Base-by-base conservation (phyloP, 2,329 filamentous ascomycete genomes). In the Calonectria ilicicola region DNA sequence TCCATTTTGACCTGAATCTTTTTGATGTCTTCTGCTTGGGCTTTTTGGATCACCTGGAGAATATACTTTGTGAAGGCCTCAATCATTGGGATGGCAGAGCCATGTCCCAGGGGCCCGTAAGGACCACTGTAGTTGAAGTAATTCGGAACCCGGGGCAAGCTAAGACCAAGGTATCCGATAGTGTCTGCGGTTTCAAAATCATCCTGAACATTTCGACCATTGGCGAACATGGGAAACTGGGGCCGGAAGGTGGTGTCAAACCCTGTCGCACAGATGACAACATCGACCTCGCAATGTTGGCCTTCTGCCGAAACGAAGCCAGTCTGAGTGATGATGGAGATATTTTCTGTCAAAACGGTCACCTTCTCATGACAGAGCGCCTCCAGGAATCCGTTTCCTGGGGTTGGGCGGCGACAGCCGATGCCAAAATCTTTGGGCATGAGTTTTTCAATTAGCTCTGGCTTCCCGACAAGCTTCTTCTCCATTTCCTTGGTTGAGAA, bases 241-340 rank as follows among this genome's bases (percentile, higher is more conserved):
- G 53, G 53, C 4, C n/a, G 17, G 9, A 32, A 58, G 8, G 53
- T 38, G 9, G 42, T 62, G 23, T 68, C 53, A n/a, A 69, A 69
- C 8, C 66, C 67, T 40, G 67, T 69, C 10, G 67, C 67, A 32
- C 67, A 69, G 14, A 69, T 56, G 46, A 69, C 53, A 27, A 44
- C 46, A 21, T 64, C 67, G 8, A 64, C 56, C 14, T 46, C 40
- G 14, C 14, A 21, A 12, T 35, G 29, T 8, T n/a, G 14, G 2
- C 67, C 67, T 3, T 63, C 44, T 5, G 29, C 26, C 12, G 56
- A 29, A 9, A 53, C 44, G 46, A 69, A 51, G 10, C 56, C 67
- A 10, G 29, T 32, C 23, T 29, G n/a, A 23, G 32, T 38, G 35
- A 69, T 46, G n/a, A 12, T 26, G 10, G 26, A 27, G 35, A 69